Conservation (phyloP, 257 asterid species). For the Leptodermis oblonga region DNA sequence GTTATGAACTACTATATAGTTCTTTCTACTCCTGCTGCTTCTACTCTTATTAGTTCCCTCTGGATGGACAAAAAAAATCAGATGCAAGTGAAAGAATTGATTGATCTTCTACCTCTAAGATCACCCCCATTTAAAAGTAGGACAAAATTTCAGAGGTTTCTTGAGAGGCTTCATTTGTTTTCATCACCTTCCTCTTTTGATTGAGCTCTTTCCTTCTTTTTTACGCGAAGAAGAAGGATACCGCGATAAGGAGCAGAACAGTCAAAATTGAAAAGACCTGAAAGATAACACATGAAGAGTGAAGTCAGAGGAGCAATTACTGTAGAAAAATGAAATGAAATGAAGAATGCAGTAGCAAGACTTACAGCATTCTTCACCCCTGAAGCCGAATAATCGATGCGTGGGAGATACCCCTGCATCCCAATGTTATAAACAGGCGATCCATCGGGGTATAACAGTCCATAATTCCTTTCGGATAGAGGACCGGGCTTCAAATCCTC, state of each 20-base stretch:
- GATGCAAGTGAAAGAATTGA: constrained; percentile 1
- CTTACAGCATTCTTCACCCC: constrained; percentile 38
- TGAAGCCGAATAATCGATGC: constrained; percentile 61
- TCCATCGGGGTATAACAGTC: constrained; percentile 78
- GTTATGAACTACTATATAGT: constrained; percentile 4
- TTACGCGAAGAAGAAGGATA: constrained; percentile 25
- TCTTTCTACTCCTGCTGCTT: background rate
- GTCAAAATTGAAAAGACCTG: constrained; percentile 33
- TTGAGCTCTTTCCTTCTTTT: constrained; percentile 2
- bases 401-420: constrained; percentile 55
- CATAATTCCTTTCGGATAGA: constrained; percentile 85
- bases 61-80: constrained; percentile 8
- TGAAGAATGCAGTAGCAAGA: background rate
- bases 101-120: constrained; percentile 10
- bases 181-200: constrained; percentile 16
- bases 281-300: constrained; percentile 14
- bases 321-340: background rate
- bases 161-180: constrained; percentile 9
- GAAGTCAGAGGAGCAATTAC: constrained; percentile 6
- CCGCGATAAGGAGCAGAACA: constrained; percentile 24
- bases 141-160: constrained; percentile 15
- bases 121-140: constrained; percentile 5
- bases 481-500: constrained; percentile 92
- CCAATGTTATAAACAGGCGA: constrained; percentile 72
- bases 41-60: constrained; percentile 14